Conservation (phyloP, 352 stramenopile genomes). For the Phytopythium aichiense region DNA sequence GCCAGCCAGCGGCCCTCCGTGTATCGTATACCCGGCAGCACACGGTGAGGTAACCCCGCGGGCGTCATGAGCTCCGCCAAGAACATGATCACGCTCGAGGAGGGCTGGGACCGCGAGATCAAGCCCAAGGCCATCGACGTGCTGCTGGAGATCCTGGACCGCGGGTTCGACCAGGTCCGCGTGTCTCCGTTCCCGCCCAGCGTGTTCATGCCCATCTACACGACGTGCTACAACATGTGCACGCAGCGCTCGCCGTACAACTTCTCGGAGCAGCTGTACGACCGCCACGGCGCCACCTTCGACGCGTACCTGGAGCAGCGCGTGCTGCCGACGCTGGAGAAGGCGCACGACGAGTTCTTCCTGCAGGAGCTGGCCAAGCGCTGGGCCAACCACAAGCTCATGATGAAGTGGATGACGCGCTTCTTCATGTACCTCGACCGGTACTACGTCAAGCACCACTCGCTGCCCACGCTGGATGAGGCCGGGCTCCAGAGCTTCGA, state of each 20-base stretch:
- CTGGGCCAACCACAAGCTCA: slow-evolving; percentile 99
- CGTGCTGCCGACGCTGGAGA: slow-evolving; percentile 84
- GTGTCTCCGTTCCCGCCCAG: slow-evolving; percentile 79
- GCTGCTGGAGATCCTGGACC: slow-evolving; percentile 81
- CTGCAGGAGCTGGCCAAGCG: slow-evolving; percentile 95
- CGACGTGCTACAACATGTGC: slow-evolving; percentile 99
- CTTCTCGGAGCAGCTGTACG: slow-evolving; percentile 98
- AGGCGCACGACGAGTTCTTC: slow-evolving; percentile 93
- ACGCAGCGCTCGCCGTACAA: slow-evolving; percentile 99
- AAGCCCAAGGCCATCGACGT: slow-evolving; percentile 88
- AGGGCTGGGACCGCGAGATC: slow-evolving; percentile 86
- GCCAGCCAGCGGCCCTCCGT: background rate
- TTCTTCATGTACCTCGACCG: slow-evolving; percentile 99
- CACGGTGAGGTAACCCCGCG: background rate
- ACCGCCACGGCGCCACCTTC: slow-evolving; percentile 92
- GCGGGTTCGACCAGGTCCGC: slow-evolving; percentile 81
- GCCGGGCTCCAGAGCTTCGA: slow-evolving; percentile 85
- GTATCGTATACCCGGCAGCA: too few species aligned
- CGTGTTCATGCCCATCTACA: slow-evolving; percentile 89
- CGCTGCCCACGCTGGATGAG: slow-evolving; percentile 93
- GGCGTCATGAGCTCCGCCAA: slow-evolving; percentile 58
- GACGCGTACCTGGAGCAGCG: slow-evolving; percentile 88
- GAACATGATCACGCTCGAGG: slow-evolving; percentile 80
- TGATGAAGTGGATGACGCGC: slow-evolving; percentile 99
- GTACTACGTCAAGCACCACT: slow-evolving; percentile 98